Percentiles rank a stretch among this genome's conserved stretches.
Conservation (phyloP, 768 basidiomycete genomes). For the Lactifluus rugatus region DNA sequence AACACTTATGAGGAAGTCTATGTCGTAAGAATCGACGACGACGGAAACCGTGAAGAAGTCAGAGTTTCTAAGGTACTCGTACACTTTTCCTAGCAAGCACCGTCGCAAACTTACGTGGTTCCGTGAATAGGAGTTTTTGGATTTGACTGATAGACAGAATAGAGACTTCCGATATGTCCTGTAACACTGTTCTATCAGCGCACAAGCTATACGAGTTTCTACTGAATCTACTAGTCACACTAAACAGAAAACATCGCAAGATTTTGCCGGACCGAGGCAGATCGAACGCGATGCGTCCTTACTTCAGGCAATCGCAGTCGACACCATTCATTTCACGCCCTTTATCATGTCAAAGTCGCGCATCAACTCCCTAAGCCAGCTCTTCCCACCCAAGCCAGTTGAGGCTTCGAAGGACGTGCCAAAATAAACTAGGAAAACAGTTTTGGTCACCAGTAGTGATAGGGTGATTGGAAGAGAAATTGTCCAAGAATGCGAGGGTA, state of each 20-base stretch:
- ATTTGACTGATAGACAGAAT: slow-evolving; percentile 65
- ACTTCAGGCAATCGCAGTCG: no score
- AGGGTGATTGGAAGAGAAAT: no score
- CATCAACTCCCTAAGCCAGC: no score
- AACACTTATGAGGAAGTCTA: slow-evolving; percentile 53
- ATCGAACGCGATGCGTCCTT: background rate
- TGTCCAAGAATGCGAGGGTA: no score
- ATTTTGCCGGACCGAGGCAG: no score
- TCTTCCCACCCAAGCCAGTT: no score
- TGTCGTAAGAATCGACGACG: slow-evolving; percentile 39
- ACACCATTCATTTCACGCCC: no score
- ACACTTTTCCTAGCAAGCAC: background rate
- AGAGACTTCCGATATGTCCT: slow-evolving; percentile 65
- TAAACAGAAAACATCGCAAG: background rate
- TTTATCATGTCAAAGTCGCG: no score
- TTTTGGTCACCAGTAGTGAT: no score
- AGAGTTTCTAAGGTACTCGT: slow-evolving; percentile 57
- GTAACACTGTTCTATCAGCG: slow-evolving; percentile 22
- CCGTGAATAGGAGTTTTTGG: slow-evolving; percentile 48
- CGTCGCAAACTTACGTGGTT: slow-evolving; percentile 5
- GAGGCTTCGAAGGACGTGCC: no score
- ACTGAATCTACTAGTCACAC: background rate
- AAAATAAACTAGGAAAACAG: no score
- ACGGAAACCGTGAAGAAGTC: slow-evolving; percentile 44
- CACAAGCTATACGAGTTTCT: background rate